Evolutionary conservation across 306 rosid species (phyloP).

Genomic region (Vigna nakashimae): DNA sequence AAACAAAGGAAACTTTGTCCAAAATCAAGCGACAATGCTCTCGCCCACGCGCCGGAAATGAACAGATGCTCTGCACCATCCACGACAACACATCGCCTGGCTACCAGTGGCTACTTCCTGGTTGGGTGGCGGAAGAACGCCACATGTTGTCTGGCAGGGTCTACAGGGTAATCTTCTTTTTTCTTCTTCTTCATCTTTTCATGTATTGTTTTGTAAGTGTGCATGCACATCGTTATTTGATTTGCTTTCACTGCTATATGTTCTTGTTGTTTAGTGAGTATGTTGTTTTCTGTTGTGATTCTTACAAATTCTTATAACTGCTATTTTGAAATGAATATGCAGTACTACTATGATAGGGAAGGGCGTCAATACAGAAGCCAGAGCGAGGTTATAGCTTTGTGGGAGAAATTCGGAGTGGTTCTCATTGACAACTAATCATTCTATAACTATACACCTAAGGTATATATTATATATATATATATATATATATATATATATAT

Average conservation of each 20-base stretch:
- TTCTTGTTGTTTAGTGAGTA: too few relatives aligned
- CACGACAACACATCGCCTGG: not conserved
- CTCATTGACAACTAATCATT: not conserved
- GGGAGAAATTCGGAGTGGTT: not conserved
- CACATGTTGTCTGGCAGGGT: slow-evolving; percentile 35
- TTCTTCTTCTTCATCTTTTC: not conserved
- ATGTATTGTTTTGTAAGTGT: too few relatives aligned
- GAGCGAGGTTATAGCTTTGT: not conserved
- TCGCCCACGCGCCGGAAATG: not conserved
- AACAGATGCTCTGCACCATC: not conserved
- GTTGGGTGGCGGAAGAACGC: slow-evolving; percentile 35
- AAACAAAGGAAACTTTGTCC: not conserved
- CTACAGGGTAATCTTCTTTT: slow-evolving; percentile 12
- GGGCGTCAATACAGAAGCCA: not conserved
- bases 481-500: too few relatives aligned
- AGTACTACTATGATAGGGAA: slow-evolving; percentile 7
- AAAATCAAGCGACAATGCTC: not conserved
- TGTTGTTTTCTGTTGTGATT: too few relatives aligned
- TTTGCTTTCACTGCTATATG: too few relatives aligned
- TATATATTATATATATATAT: too few relatives aligned
- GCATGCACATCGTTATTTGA: too few relatives aligned
- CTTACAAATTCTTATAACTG: too few relatives aligned
- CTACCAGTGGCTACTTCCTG: slow-evolving; percentile 28
- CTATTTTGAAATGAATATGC: not conserved
- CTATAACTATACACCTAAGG: too few relatives aligned